Conservation (phyloP, 2,329 filamentous ascomycete genomes). For the Apiospora aurea region DNA sequence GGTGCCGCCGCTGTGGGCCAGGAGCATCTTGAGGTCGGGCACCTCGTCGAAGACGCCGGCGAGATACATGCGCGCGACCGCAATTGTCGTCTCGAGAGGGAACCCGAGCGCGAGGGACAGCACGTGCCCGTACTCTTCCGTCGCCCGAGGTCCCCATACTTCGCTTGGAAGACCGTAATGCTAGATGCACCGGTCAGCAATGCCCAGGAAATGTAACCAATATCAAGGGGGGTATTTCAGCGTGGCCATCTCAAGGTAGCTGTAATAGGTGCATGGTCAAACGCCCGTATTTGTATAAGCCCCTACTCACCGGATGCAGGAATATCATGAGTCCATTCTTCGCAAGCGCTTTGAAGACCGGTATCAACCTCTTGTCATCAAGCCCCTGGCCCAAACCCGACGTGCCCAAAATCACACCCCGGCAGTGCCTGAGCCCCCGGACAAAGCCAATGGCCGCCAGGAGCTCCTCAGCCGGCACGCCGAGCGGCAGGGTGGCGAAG, state of each 20-base stretch:
- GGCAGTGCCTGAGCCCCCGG: constrained; percentile 67
- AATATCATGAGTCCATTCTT: constrained; percentile 74
- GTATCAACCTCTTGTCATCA: constrained; percentile 77
- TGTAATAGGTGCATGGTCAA: neutral
- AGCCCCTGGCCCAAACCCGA: constrained; percentile 80
- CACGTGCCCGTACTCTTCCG: constrained; percentile 81
- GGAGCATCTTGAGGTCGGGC: constrained; percentile 71
- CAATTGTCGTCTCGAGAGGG: constrained; percentile 91
- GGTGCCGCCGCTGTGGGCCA: constrained; percentile 89
- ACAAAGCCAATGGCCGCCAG: constrained; percentile 71
- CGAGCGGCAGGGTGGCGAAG: constrained; percentile 83
- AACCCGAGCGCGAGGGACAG: constrained; percentile 86
- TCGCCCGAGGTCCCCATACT: constrained; percentile 77
- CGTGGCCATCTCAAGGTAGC: neutral
- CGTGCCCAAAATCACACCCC: constrained; percentile 90
- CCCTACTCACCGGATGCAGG: constrained; percentile 68
- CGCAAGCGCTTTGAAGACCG: constrained; percentile 75
- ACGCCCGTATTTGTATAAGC: too few relatives aligned
- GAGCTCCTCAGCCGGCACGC: constrained; percentile 67
- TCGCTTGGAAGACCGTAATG: constrained; percentile 86
- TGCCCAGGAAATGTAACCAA: neutral
- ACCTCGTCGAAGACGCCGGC: constrained; percentile 84
- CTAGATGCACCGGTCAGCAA: neutral
- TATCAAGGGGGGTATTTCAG: neutral
- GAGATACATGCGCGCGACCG: constrained; percentile 86